A percentile compares a stretch with the other conserved stretches of the same genome.
These are phyloP conservation scores for Mangifera indica DNA, from an alignment of 345 rosid species.

Conservation along the genomic window DNA sequence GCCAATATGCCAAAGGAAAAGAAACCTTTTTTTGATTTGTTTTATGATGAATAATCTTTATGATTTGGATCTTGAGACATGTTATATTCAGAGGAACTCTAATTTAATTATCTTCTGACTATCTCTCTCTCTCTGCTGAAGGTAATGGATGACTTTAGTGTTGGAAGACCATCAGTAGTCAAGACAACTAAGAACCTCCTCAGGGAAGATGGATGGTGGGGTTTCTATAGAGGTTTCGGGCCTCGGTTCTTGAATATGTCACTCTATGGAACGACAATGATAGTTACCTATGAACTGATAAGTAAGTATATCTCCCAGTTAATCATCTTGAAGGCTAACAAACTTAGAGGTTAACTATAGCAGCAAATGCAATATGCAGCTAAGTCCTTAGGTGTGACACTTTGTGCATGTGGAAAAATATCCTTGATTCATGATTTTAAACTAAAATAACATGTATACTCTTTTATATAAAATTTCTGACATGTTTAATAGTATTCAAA, in stretches of 20 bases:
- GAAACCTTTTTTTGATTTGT: background rate
- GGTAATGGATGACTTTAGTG: slow-evolving; percentile 61
- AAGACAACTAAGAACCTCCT: slow-evolving; percentile 50
- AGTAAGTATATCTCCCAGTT: slow-evolving; percentile 34
- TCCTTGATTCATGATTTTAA: background rate
- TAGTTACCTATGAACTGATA: slow-evolving; percentile 61
- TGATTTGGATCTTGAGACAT: background rate
- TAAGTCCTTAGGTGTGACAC: background rate
- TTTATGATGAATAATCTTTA: background rate
- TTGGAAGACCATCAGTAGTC: slow-evolving; percentile 59
- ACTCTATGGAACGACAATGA: slow-evolving; percentile 64
- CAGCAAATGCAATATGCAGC: background rate
- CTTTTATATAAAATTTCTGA: background rate
- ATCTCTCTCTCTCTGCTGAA: slow-evolving; percentile 12
- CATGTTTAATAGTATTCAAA: background rate
- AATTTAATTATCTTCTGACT: background rate
- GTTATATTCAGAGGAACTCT: background rate
- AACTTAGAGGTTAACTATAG: slow-evolving; percentile 3
- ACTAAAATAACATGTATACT: background rate
- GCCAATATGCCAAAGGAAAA: background rate
- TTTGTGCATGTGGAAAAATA: background rate
- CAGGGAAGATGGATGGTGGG: slow-evolving; percentile 59
- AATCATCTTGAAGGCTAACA: background rate
- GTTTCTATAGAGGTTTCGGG: slow-evolving; percentile 61
- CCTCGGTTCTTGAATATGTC: slow-evolving; percentile 69